These are phyloP conservation scores for Fusarium illudens DNA, from an alignment of 2,329 filamentous ascomycete species.

Conservation along the genomic window DNA sequence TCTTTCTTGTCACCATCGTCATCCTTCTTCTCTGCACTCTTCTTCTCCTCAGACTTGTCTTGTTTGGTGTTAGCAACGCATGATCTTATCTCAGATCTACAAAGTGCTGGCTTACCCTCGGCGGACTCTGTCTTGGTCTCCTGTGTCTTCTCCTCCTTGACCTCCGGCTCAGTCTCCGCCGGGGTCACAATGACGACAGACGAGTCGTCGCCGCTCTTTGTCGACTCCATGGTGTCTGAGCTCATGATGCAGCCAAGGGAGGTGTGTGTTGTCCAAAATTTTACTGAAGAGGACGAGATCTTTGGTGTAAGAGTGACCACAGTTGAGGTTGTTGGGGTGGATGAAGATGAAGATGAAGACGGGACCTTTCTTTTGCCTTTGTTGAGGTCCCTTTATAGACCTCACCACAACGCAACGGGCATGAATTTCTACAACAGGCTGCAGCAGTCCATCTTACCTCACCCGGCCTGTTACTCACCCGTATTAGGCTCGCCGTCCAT, in stretches of 20 bases:
- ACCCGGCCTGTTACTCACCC: conserved; percentile 27
- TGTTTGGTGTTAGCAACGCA: neutral
- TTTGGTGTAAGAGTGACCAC: neutral
- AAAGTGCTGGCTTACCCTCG: conserved; percentile 12
- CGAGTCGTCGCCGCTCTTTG: conserved; percentile 35
- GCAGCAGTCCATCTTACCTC: neutral
- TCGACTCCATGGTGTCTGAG: conserved; percentile 32
- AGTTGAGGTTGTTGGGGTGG: neutral
- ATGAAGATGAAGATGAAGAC: neutral
- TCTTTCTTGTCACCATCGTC: neutral
- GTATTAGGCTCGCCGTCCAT: conserved; percentile 1
- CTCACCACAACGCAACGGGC: neutral
- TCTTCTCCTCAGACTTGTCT: conserved; percentile 18
- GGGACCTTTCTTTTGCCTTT: neutral
- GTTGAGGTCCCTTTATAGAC: conserved; percentile 8
- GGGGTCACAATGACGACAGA: conserved; percentile 35
- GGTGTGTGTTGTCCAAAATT: neutral
- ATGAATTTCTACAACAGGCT: conserved; percentile 2
- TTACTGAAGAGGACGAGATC: neutral
- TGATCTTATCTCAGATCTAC: neutral
- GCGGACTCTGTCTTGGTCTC: conserved; percentile 9
- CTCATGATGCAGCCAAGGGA: conserved; percentile 10
- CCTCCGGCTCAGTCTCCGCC: conserved; percentile 30
- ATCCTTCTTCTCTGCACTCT: neutral
- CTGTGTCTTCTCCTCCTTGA: conserved; percentile 17